Evolutionary conservation across 371 early-diverging fungal genomes (phyloP).

Genomic region (Mucor velutinosus): DNA sequence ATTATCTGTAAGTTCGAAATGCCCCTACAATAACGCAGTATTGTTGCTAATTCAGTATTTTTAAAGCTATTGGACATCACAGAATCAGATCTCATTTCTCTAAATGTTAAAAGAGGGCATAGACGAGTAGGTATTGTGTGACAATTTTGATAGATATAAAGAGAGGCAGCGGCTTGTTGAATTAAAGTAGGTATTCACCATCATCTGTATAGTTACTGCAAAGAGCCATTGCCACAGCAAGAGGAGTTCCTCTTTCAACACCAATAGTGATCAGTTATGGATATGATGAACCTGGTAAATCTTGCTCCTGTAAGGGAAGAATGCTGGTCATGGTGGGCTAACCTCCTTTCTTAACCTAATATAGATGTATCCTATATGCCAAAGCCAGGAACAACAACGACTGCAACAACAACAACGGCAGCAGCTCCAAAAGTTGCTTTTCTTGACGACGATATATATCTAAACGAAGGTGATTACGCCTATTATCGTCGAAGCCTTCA

Average conservation of each 20-base stretch:
- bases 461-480: background rate
- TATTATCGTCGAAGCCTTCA: background rate
- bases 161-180: background rate
- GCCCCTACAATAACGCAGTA: background rate
- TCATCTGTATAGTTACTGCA: conserved; percentile 33
- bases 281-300: conserved; percentile 17
- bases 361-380: conserved; percentile 13
- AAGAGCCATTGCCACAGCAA: conserved; percentile 40
- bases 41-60: background rate
- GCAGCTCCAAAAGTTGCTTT: background rate
- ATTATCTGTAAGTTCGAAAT: conserved; percentile 19
- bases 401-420: background rate
- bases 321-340: background rate
- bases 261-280: conserved; percentile 29
- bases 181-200: background rate
- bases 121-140: conserved; percentile 45
- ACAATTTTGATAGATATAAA: conserved; percentile 9
- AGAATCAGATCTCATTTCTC: conserved; percentile 45
- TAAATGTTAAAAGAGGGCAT: conserved; percentile 54
- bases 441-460: background rate
- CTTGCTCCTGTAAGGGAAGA: background rate
- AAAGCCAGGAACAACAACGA: conserved; percentile 12
- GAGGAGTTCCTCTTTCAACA: conserved; percentile 30
- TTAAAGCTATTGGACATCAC: conserved; percentile 51
- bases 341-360: background rate